Base-by-base conservation (phyloP, 345 rosid genomes). In the Ceriops tagal region DNA sequence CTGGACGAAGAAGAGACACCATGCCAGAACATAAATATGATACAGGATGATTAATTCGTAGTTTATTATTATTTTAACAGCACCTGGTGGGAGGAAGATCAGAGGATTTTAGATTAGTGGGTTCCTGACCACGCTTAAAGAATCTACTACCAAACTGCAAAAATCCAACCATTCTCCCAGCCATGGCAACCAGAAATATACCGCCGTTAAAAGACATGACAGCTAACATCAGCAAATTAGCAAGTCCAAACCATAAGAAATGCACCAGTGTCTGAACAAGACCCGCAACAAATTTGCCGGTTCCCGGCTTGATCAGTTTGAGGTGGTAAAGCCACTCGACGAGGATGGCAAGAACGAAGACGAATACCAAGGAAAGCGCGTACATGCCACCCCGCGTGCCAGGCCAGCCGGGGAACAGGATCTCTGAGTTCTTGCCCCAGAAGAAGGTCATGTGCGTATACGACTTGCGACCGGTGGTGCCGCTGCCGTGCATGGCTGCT, bases 261-360 rank as follows among this genome's bases (percentile, higher is more conserved):
- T 70, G 71, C 81, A 78, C n/a, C 5, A 30, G 24, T 0, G 82
- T 78, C 35, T 74, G 82, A n/a, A 71, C 16, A 24, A 73, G 37
- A 65, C 75, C 73, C 0, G 75, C 75, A 0, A 24, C n/a, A 24
- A 24, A 24, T 0, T 67, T 16, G 49, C 6, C 22, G 37, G 43
- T 31, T 5, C 57, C 27, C 1, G 59, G 15, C 56, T 73, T 74
- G 62, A 72, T 46, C 47, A 77, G 66, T 59, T 69, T 73, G 37
- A 43, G 19, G 32, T 79, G 78, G 11, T 84, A 80, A 18, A 80
- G 68, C 79, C 85, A 72, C 76, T 84, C 86, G 8, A 82, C 77
- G 55, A 70, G 20, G 43, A 82, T 4, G 24, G 82, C 74, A 19
- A 76, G 58, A 6, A 46, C 15, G 58, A 82, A 84, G 64, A 84